Percentiles rank a stretch among this genome's conserved stretches.
Evolutionary conservation across 176 grass and related monocot species (phyloP).

Genomic region (Leersia perrieri): DNA sequence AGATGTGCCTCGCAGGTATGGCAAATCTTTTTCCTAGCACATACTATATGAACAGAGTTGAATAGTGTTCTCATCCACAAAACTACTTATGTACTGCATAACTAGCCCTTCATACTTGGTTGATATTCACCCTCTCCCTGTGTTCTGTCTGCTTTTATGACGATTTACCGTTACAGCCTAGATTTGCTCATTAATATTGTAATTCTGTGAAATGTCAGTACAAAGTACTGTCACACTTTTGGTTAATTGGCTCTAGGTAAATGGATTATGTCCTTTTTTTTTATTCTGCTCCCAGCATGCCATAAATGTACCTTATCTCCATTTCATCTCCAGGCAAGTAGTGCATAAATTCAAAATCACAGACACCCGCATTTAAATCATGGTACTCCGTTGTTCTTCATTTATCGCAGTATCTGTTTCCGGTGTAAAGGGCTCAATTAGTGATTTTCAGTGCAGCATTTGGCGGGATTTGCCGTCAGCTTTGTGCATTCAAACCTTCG

Average conservation of each 20-base stretch:
- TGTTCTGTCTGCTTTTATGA: not conserved
- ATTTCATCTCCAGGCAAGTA: conserved; percentile 14
- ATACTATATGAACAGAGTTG: not conserved
- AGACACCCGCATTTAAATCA: not conserved
- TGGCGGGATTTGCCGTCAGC: not conserved
- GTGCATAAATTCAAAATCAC: conserved; percentile 7
- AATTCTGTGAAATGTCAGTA: not conserved
- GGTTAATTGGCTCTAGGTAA: not conserved
- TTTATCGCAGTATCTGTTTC: not conserved
- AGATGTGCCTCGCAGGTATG: not conserved
- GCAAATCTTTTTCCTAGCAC: not conserved
- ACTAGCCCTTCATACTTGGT: not conserved
- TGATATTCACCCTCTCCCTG: not conserved
- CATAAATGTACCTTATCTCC: not conserved
- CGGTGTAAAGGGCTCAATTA: not conserved
- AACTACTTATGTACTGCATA: not conserved
- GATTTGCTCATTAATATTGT: not conserved
- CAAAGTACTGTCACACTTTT: not conserved
- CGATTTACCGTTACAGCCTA: not conserved
- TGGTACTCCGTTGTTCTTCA: not conserved
- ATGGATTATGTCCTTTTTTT: not conserved
- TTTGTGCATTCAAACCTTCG: not conserved
- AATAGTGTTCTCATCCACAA: not conserved
- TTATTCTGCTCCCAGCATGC: not conserved
- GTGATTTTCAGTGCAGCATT: not conserved